phyloP scores from a whole-genome alignment of 1,139 yeast species.

The Nakaseomyces delphensis region DNA sequence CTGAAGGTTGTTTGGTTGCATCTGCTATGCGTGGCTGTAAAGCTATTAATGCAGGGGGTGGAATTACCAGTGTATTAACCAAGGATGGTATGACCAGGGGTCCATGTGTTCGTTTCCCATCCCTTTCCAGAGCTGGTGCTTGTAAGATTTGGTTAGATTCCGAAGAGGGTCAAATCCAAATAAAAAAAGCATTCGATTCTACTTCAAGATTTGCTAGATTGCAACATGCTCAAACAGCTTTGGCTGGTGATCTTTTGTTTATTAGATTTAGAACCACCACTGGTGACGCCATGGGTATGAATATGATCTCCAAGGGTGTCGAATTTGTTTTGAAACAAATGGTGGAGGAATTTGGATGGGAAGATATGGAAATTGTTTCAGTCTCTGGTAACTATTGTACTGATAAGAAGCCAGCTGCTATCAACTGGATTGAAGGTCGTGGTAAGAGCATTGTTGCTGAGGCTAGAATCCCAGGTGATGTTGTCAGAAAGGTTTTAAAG shows the following conservation, averaged over 20 bases:
- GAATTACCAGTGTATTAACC: slow-evolving; percentile 83
- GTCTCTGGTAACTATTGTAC: slow-evolving; percentile 96
- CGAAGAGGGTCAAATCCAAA: slow-evolving; percentile 75
- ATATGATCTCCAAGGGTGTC: slow-evolving; percentile 98
- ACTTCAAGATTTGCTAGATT: slow-evolving; percentile 96
- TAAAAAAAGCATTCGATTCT: slow-evolving; percentile 88
- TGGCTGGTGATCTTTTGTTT: slow-evolving; percentile 87
- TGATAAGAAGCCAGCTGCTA: slow-evolving; percentile 95
- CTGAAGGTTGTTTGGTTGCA: slow-evolving; percentile 97
- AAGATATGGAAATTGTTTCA: slow-evolving; percentile 86
- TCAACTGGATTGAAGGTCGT: slow-evolving; percentile 98
- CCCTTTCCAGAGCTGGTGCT: slow-evolving; percentile 80
- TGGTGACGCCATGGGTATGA: slow-evolving; percentile 99
- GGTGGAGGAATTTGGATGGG: slow-evolving; percentile 86
- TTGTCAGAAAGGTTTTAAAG: slow-evolving; percentile 73
- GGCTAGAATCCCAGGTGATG: slow-evolving; percentile 75
- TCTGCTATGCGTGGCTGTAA: slow-evolving; percentile 99
- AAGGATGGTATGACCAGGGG: slow-evolving; percentile 99
- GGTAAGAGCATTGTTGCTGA: slow-evolving; percentile 99
- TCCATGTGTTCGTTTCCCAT: slow-evolving; percentile 87
- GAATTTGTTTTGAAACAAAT: slow-evolving; percentile 76
- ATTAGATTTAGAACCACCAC: slow-evolving; percentile 94
- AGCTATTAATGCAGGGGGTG: slow-evolving; percentile 96
- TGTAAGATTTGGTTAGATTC: slow-evolving; percentile 95
- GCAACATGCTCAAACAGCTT: slow-evolving; percentile 81